A percentile compares a stretch with the other conserved stretches of the same genome.
These are phyloP conservation scores for Pulveroboletus frians DNA, from an alignment of 768 basidiomycete genomes.

Conservation along the genomic window DNA sequence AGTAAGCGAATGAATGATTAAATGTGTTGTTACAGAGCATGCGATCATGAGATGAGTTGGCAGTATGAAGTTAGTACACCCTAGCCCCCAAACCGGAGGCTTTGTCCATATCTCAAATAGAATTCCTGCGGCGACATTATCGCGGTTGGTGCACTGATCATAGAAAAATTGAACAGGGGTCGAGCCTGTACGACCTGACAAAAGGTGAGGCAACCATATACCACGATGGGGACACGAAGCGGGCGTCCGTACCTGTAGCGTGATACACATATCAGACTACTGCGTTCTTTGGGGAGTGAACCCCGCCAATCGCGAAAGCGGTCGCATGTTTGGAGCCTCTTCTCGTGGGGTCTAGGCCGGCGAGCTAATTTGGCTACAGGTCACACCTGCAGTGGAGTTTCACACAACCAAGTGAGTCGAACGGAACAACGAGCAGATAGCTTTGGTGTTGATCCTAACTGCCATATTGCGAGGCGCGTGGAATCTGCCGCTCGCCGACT, in stretches of 20 bases:
- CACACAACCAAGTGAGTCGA: background rate
- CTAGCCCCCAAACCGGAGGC: constrained; percentile 20
- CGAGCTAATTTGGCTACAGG: constrained; percentile 22
- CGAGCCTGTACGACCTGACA: too few relatives aligned
- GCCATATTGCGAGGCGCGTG: constrained; percentile 1
- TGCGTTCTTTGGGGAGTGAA: constrained; percentile 6
- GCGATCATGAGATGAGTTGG: constrained; percentile 2
- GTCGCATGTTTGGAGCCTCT: constrained; percentile 3
- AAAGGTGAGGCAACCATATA: background rate
- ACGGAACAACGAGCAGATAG: background rate
- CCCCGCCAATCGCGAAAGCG: constrained; percentile 25
- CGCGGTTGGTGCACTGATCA: too few relatives aligned
- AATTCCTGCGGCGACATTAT: constrained; percentile 1
- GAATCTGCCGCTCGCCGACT: constrained; percentile 5
- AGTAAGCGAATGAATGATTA: background rate
- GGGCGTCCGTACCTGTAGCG: background rate
- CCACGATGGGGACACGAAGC: constrained; percentile 1
- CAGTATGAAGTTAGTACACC: constrained; percentile 1
- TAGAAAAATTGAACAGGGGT: too few relatives aligned
- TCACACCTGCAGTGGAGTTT: background rate
- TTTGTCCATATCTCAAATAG: constrained; percentile 20
- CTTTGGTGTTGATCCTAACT: background rate
- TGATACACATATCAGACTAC: constrained; percentile 1
- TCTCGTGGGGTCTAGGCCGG: background rate
- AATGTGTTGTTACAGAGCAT: constrained; percentile 15